Evolutionary conservation across 2,329 filamentous ascomycete species (phyloP).

Genomic region (Xylaria sp.): DNA sequence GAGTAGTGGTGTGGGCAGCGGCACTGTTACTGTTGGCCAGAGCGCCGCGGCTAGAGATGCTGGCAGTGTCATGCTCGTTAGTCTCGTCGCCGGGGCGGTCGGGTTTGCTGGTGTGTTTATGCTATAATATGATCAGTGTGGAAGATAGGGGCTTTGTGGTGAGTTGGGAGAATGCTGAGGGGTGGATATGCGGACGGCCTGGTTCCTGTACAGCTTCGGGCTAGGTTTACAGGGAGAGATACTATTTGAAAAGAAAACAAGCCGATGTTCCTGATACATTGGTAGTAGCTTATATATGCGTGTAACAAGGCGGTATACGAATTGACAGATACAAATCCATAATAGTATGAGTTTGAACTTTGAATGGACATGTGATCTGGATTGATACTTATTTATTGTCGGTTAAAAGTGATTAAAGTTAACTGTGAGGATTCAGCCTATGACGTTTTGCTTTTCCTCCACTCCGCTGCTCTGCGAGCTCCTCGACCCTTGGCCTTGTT

Average conservation of each 20-base stretch:
- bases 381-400: constrained; percentile 26
- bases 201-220: neutral
- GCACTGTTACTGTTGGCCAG: neutral
- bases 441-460: constrained; percentile 48
- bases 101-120: constrained; percentile 32
- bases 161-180: neutral
- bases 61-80: constrained; percentile 22
- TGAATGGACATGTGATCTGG: neutral
- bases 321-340: neutral
- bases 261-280: neutral
- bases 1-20: constrained; percentile 13
- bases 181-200: neutral
- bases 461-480: constrained; percentile 49
- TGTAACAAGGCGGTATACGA: neutral
- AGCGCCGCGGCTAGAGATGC: constrained; percentile 29
- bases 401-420: constrained; percentile 2
- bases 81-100: constrained; percentile 28
- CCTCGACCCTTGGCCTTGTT: constrained; percentile 47
- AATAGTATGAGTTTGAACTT: neutral
- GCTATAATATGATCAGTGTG: constrained; percentile 23
- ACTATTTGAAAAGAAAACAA: neutral
- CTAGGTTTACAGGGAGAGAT: neutral
- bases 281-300: neutral
- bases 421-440: constrained; percentile 23
- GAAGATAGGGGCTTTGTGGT: neutral